These are phyloP conservation scores for Gonapodya sp. DNA, from an alignment of 192 early-diverging fungal species.

Conservation along the genomic window DNA sequence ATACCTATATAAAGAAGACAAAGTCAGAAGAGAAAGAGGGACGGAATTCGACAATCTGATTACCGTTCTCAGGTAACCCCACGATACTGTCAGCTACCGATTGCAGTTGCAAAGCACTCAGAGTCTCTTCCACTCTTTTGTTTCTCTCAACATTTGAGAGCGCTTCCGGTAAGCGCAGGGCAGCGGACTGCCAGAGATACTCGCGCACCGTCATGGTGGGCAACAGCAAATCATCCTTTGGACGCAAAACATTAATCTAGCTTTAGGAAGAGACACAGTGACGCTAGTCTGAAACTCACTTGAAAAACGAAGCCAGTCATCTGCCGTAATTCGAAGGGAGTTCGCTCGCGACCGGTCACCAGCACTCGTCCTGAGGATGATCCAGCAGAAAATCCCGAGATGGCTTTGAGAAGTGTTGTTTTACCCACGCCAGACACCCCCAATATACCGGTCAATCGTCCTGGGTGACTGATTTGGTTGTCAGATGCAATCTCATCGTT, in stretches of 20 bases:
- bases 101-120: background rate
- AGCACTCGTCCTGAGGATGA: background rate
- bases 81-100: background rate
- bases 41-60: background rate
- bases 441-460: conserved; percentile 51
- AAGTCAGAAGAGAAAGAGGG: background rate
- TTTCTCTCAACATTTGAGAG: background rate
- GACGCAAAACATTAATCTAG: no score
- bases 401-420: conserved; percentile 46
- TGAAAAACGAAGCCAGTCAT: background rate
- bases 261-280: no score
- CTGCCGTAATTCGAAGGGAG: background rate
- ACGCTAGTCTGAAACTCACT: background rate
- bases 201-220: background rate
- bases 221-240: background rate
- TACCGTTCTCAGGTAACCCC: background rate
- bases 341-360: background rate
- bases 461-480: conserved; percentile 19
- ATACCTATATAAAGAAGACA: conserved; percentile 28
- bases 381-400: background rate
- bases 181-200: background rate
- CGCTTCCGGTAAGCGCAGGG: background rate
- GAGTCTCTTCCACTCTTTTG: background rate
- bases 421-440: conserved; percentile 56
- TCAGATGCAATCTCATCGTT: no score